Evolutionary conservation across 805 yeast species (phyloP).

Genomic region (Starmerella tilneyi): DNA sequence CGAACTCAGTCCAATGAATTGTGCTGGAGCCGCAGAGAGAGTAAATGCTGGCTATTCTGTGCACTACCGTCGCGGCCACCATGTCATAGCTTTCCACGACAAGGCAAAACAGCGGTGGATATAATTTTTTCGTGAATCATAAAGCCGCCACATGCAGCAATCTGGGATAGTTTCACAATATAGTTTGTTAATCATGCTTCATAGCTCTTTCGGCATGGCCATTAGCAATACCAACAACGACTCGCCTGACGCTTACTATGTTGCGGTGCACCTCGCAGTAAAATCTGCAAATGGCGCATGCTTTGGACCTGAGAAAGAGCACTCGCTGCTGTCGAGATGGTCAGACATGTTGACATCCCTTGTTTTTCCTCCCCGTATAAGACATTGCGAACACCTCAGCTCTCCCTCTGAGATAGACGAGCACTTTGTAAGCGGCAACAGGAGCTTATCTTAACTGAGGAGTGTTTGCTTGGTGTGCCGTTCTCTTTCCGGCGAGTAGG

Average conservation of each 20-base stretch:
- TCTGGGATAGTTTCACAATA: conserved; percentile 55
- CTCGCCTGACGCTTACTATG: neutral
- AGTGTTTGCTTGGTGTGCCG: too few species aligned
- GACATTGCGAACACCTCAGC: too few species aligned
- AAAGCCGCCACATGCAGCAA: conserved; percentile 44
- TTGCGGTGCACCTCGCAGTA: neutral
- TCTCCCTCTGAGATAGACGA: too few species aligned
- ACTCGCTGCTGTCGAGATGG: too few species aligned
- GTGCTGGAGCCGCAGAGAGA: too few species aligned
- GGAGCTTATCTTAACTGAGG: too few species aligned
- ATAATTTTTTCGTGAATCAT: conserved; percentile 40
- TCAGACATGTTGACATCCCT: too few species aligned
- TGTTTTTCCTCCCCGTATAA: too few species aligned
- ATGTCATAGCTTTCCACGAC: conserved; percentile 22
- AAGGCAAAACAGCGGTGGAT: neutral
- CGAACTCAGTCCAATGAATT: too few species aligned
- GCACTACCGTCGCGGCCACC: conserved; percentile 20
- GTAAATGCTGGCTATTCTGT: conserved; percentile 25
- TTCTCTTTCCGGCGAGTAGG: too few species aligned
- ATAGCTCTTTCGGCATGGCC: conserved; percentile 38
- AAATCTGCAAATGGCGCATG: neutral
- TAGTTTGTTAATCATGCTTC: conserved; percentile 39
- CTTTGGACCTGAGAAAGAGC: too few species aligned
- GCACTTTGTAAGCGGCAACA: too few species aligned
- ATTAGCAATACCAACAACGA: conserved; percentile 25